These are phyloP conservation scores for Termitomyces sp. DNA, from an alignment of 768 basidiomycete genomes.

Conservation along the genomic window DNA sequence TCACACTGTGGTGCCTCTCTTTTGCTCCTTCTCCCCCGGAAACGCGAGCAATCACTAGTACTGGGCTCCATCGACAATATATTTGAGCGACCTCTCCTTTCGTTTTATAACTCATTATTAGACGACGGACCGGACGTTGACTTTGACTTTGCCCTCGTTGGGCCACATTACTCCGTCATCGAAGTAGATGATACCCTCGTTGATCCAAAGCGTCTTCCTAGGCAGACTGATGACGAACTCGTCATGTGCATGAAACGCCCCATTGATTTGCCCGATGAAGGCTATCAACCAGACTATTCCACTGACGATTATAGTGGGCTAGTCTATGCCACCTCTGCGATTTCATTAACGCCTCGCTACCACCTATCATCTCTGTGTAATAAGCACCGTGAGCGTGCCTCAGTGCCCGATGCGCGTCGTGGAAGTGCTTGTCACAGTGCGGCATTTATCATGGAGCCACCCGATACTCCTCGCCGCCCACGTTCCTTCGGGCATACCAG, in stretches of 20 bases:
- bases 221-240: constrained; percentile 3
- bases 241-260: constrained; percentile 6
- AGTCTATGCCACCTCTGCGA: background rate
- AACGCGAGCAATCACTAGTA: background rate
- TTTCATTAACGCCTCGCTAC: background rate
- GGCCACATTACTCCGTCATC: background rate
- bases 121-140: background rate
- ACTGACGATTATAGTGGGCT: background rate
- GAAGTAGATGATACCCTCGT: background rate
- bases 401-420: background rate
- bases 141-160: background rate
- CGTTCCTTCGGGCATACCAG: background rate
- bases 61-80: background rate
- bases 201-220: background rate
- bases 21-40: background rate
- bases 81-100: background rate
- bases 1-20: background rate
- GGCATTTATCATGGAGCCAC: background rate
- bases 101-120: background rate
- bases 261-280: background rate
- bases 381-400: background rate
- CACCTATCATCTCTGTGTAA: background rate
- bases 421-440: background rate
- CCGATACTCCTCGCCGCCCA: background rate
- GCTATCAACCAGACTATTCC: background rate